Evolutionary conservation across 179 eudicot genomes (phyloP).

Genomic region (Carnegiea gigantea): DNA sequence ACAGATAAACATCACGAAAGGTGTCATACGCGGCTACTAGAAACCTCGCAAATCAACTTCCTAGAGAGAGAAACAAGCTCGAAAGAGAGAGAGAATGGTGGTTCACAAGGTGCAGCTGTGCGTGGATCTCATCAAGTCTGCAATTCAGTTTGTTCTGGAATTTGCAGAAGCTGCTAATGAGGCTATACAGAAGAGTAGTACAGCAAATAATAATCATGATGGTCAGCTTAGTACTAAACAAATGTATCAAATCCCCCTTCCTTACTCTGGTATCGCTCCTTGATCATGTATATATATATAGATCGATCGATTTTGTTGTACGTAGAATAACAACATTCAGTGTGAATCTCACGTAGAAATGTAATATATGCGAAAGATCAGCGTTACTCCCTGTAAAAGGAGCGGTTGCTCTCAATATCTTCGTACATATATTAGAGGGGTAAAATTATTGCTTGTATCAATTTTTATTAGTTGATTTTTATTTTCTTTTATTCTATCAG

Average conservation of each 20-base stretch:
- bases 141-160: conserved; percentile 21
- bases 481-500: not conserved
- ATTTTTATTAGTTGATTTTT: not conserved
- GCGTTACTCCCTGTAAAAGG: not conserved
- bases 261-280: conserved; percentile 29
- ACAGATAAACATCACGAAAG: not conserved
- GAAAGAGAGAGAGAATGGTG: conserved; percentile 17
- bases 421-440: not conserved
- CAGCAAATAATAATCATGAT: not conserved
- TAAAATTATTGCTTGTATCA: no score
- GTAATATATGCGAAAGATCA: not conserved
- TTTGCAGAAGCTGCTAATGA: conserved; percentile 24
- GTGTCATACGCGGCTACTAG: not conserved
- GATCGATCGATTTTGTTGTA: not conserved
- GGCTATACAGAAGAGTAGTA: conserved; percentile 16
- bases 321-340: not conserved
- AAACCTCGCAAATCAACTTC: conserved; percentile 1
- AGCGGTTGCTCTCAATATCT: not conserved
- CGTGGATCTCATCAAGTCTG: conserved; percentile 22
- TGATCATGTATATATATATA: conserved; percentile 5
- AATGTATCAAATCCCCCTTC: conserved; percentile 33
- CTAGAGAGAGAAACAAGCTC: not conserved
- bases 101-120: conserved; percentile 26
- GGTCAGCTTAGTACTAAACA: not conserved
- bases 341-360: not conserved